Conservation (phyloP, 192 early-diverging fungal species). For the Lobosporangium transversale region DNA sequence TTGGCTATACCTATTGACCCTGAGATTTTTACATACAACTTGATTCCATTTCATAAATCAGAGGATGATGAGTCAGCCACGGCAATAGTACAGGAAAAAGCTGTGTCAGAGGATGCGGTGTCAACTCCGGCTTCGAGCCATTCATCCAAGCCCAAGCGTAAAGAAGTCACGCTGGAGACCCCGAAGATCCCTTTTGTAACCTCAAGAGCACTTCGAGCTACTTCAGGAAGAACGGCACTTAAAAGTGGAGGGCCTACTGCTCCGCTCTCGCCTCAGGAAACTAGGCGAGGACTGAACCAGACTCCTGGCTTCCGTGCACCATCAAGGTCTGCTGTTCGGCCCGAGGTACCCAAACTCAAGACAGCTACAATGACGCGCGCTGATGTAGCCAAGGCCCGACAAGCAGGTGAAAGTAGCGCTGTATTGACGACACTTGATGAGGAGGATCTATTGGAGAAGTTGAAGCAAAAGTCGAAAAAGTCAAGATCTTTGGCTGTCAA, state of each 20-base stretch:
- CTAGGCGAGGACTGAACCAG: slow-evolving; percentile 5
- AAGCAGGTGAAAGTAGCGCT: slow-evolving; percentile 6
- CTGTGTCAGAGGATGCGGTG: neutral
- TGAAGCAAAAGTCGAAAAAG: slow-evolving; percentile 40
- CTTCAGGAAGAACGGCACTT: slow-evolving; percentile 6
- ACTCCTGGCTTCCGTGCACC: slow-evolving; percentile 26
- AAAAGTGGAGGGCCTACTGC: neutral
- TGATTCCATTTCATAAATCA: slow-evolving; percentile 32
- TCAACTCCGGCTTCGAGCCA: neutral
- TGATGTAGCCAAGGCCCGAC: slow-evolving; percentile 28
- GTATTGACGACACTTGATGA: slow-evolving; percentile 12
- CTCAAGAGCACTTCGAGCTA: slow-evolving; percentile 18
- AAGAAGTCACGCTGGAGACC: neutral
- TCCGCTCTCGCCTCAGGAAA: neutral
- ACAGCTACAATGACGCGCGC: slow-evolving; percentile 44
- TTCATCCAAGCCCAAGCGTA: neutral
- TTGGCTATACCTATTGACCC: slow-evolving; percentile 56
- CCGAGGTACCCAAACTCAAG: slow-evolving; percentile 38
- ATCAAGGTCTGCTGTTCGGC: neutral
- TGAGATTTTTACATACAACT: slow-evolving; percentile 63
- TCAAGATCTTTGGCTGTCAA: slow-evolving; percentile 31
- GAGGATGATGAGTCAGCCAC: slow-evolving; percentile 10
- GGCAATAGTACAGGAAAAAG: no score
- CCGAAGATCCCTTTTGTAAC: slow-evolving; percentile 11
- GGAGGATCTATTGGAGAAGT: slow-evolving; percentile 24